Conservation (phyloP, 108 stramenopile species). For the Discostella stelligeroides region DNA sequence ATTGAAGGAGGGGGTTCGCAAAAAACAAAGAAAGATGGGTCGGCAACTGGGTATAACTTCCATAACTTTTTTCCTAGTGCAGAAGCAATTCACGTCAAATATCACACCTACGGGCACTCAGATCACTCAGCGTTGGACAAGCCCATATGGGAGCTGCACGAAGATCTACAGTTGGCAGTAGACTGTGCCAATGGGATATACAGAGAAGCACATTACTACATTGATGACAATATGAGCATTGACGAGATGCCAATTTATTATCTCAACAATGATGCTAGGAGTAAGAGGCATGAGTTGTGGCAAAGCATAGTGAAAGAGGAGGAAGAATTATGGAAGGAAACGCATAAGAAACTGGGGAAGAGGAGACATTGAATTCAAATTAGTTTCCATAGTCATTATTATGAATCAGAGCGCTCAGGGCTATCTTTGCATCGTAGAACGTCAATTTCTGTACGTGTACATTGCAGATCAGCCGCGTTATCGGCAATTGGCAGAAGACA, state of each 20-base stretch:
- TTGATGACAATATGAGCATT: conserved; percentile 9
- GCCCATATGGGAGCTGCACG: conserved; percentile 31
- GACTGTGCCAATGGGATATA: conserved; percentile 32
- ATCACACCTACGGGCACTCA: conserved; percentile 59
- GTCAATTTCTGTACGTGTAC: no score
- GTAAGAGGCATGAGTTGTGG: conserved; percentile 27
- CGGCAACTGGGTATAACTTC: conserved; percentile 57
- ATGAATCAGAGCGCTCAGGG: no score
- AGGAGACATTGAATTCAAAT: no score
- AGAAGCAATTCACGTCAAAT: conserved; percentile 48
- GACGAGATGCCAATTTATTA: conserved; percentile 29
- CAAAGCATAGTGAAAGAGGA: conserved; percentile 32
- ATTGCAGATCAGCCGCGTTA: no score
- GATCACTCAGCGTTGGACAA: conserved; percentile 15
- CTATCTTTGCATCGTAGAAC: no score
- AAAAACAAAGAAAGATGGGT: conserved; percentile 10
- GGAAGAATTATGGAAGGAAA: conserved; percentile 5
- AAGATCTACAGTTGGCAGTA: conserved; percentile 37
- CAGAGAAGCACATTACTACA: conserved; percentile 7
- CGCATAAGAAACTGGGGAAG: no score
- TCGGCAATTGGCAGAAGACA: no score
- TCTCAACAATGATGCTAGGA: conserved; percentile 19
- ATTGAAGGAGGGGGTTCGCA: conserved; percentile 18
- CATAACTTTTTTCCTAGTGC: conserved; percentile 56
- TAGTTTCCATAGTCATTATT: no score